Base-by-base conservation (phyloP, 2,329 filamentous ascomycete genomes). In the Fusarium aywerte region DNA sequence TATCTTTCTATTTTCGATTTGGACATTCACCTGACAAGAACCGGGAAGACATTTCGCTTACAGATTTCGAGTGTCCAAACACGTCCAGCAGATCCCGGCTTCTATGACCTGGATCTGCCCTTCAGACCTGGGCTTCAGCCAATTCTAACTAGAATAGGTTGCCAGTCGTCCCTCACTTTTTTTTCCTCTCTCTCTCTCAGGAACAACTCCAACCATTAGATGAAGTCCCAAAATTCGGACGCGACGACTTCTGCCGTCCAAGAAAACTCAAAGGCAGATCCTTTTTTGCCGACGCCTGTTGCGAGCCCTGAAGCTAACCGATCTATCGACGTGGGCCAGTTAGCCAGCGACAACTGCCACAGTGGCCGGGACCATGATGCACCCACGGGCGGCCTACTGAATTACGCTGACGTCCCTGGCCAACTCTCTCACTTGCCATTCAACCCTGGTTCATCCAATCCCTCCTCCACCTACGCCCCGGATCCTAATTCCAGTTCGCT, bases 331-430 rank as follows among this genome's bases (percentile, higher is more conserved):
- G 58, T 57, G 68, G 58, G 58, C 64, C 58, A 69, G 42, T 50
- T 57, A 57, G 40, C 55, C 53, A 60, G 58, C 43, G 58, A 57
- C 51, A 58, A 68, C 63, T 67, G 50, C 57, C 44, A 58, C 64
- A 50, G 52, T 61, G 67, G 69, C 71, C 61, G 57, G 68, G 70
- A 69, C 67, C 67, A 73, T 71, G 71, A 74, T 73, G 62, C 61
- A 59, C 62, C 68, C 42, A 62, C 63, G 58, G 61, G 58, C 71
- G 61, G 65, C 62, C 68, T 68, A 47, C 66, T 76, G 67, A 74
- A 72, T 66, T 68, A 71, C 68, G 69, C 73, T 72, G 73, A 74
- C 65, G 58, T 72, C 60, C 72, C 71, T 65, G 65, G 66, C 65
- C 65, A 74, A 55, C 58, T 70, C 53, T 65, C 73, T 55, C 65